These are phyloP conservation scores for Oenanthe javanica DNA, from an alignment of 140 eudicot genomes.

Conservation along the genomic window DNA sequence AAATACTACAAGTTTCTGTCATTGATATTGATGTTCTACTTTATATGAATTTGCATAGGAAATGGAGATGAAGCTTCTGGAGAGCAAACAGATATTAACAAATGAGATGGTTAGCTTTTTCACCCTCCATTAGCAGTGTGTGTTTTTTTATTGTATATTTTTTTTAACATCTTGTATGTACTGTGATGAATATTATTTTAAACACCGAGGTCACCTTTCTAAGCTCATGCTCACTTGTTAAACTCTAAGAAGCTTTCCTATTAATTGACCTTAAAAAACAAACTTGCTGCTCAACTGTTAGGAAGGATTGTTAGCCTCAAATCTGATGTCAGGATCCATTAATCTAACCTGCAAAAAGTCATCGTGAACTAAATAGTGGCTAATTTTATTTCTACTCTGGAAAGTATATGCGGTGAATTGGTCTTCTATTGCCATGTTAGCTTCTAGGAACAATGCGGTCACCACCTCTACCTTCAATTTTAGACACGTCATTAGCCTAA, in stretches of 20 bases:
- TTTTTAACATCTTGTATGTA: not conserved
- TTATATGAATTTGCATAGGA: constrained; percentile 39
- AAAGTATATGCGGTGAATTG: not conserved
- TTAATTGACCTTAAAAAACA: not conserved
- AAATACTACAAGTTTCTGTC: constrained; percentile 3
- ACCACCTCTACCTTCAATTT: not conserved
- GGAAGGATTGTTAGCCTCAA: not conserved
- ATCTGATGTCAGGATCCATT: not conserved
- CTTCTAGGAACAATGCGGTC: not conserved
- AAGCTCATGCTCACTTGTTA: constrained; percentile 6
- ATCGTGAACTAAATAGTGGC: not conserved
- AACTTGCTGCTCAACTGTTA: not conserved
- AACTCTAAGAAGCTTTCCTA: not conserved
- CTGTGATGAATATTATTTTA: constrained; percentile 6
- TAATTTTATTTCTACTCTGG: not conserved
- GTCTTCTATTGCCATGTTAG: not conserved
- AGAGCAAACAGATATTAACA: constrained; percentile 59
- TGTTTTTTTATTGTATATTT: not conserved
- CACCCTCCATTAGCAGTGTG: not conserved
- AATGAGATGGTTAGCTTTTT: constrained; percentile 66
- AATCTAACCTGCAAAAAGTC: not conserved
- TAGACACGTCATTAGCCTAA: not conserved
- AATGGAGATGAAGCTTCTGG: constrained; percentile 91
- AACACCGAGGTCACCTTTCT: constrained; percentile 7
- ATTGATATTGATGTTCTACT: constrained; percentile 12